Percentiles rank a stretch among this genome's conserved stretches.
Evolutionary conservation across 768 basidiomycete species (phyloP).

Genomic region (Rhizopogon vesiculosus): DNA sequence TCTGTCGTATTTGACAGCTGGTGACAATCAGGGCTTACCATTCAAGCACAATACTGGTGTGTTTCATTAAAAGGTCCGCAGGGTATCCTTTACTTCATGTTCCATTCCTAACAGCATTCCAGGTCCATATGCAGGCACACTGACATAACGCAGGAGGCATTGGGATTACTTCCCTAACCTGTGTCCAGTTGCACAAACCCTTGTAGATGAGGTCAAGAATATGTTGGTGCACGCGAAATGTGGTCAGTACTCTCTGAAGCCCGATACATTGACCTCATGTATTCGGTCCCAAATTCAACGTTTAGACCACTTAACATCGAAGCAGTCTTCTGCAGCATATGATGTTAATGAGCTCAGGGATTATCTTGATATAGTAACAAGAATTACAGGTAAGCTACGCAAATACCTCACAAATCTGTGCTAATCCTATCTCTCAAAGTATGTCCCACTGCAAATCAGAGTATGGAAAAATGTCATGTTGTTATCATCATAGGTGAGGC

Average conservation of each 20-base stretch:
- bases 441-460: not conserved
- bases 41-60: constrained; percentile 34
- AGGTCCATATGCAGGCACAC: not conserved
- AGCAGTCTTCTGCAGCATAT: constrained; percentile 18
- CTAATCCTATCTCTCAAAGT: not conserved
- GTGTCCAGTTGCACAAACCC: constrained; percentile 17
- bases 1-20: not conserved
- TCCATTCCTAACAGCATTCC: not conserved
- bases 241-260: constrained; percentile 9
- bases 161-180: constrained; percentile 27
- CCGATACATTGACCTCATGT: not conserved
- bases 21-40: constrained; percentile 20
- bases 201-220: constrained; percentile 21
- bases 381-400: constrained; percentile 15
- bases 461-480: constrained; percentile 8
- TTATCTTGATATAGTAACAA: constrained; percentile 18
- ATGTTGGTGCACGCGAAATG: constrained; percentile 22
- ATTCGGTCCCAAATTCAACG: not conserved
- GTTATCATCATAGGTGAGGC: constrained; percentile 15
- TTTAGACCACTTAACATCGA: constrained; percentile 23
- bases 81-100: not conserved
- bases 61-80: not conserved
- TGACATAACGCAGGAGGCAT: constrained; percentile 25
- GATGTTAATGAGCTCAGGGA: constrained; percentile 14
- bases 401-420: not conserved